Evolutionary conservation across 2,329 filamentous ascomycete species (phyloP), one percentile per base, ranked within the genome.

Genomic region (Fusarium xyrophilum): DNA sequence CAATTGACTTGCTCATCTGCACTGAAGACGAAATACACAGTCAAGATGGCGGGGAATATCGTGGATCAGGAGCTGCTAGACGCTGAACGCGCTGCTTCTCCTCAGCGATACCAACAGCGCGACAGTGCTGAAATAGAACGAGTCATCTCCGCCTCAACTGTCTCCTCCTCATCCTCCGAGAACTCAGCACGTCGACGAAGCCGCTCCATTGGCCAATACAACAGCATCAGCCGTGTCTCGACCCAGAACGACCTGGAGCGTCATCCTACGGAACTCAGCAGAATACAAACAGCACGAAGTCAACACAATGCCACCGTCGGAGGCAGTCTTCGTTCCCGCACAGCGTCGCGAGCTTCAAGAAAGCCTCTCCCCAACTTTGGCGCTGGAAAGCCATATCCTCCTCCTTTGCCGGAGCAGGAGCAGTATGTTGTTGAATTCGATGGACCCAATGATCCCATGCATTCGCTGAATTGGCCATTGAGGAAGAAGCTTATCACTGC

Each of bases 371-470:
- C 91, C 2, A 79, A 81, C 10, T 92, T 93, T 76, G 91, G 91
- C 36, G 88, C 83, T 56, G 91, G 89, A n/a, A 94, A 93, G 79
- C 83, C 88, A 1, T 93, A 88, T 73, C 92, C 92, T 6, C 91
- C 91, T 6, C 83, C 81, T 1, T 76, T 94, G 42, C 91, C 91
- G 4, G 87, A 89, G 17, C 84, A 85, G 71, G 91, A 94, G 72
- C 88, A 92, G 68, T 95, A 94, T 74, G 91, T 93, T 1, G 91
- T 94, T 43, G 91, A 93, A 78, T 97, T 97, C 75, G 90, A 94
- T 71, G 93, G 93, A 0, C 90, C 88, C 2, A 85, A 93, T 68
- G 93, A 97, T 74, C 93, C 93, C 5, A 75, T 94, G 63, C 93
- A 97, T 78, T 91, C 93, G 2, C 91, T 95, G 80, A 97, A 97